Evolutionary conservation across 306 rosid species (phyloP).

Genomic region (Gillenia trifoliata): DNA sequence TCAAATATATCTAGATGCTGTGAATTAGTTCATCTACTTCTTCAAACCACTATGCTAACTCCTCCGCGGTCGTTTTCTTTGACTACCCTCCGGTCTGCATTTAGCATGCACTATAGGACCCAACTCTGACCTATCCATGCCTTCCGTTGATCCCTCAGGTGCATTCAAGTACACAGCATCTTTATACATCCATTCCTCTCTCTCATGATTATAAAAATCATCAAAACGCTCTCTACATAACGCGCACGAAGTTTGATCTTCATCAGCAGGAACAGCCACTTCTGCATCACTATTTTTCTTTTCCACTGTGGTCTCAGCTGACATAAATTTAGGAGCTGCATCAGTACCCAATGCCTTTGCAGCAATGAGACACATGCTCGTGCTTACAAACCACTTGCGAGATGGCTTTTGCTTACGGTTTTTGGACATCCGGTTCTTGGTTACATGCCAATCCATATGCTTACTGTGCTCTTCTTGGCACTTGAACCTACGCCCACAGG

Average conservation of each 20-base stretch:
- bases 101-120: conserved; percentile 91
- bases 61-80: conserved; percentile 69
- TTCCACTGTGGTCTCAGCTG: conserved; percentile 56
- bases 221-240: conserved; percentile 87
- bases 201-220: conserved; percentile 87
- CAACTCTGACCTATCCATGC: conserved; percentile 62
- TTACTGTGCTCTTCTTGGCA: conserved; percentile 87
- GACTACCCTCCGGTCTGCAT: conserved; percentile 75
- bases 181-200: conserved; percentile 93
- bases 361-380: conserved; percentile 85
- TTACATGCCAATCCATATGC: conserved; percentile 99
- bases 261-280: conserved; percentile 88
- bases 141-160: conserved; percentile 40
- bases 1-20: not conserved
- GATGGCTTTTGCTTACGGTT: conserved; percentile 79
- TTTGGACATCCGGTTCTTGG: conserved; percentile 93
- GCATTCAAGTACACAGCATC: conserved; percentile 85
- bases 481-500: conserved; percentile 88
- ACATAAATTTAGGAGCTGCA: conserved; percentile 61
- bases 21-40: not conserved
- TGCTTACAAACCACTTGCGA: conserved; percentile 89
- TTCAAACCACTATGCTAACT: conserved; percentile 28
- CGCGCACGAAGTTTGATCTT: conserved; percentile 76
- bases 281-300: conserved; percentile 62
- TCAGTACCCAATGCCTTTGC: conserved; percentile 56